A percentile compares a stretch with the other conserved stretches of the same genome.
These are phyloP conservation scores for Neopestalotiopsis clavispora DNA, from an alignment of 2,329 filamentous ascomycete genomes.

Conservation along the genomic window DNA sequence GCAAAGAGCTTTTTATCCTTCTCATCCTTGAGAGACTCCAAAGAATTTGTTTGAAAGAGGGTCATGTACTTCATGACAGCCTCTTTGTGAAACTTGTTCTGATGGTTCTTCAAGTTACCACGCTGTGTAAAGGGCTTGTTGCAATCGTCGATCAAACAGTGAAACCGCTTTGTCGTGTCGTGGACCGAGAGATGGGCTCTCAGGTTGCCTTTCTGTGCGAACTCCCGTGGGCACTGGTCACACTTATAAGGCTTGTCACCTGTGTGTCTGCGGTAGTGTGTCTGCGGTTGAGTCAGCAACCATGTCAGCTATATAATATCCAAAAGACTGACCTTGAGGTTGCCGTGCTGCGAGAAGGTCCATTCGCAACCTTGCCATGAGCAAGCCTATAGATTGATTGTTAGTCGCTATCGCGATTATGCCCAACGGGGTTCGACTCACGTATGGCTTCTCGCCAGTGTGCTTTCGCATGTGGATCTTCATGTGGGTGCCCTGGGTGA, in stretches of 20 bases:
- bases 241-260: constrained; percentile 86
- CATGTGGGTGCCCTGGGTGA: constrained; percentile 90
- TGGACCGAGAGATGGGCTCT: constrained; percentile 85
- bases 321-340: constrained; percentile 71
- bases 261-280: constrained; percentile 85
- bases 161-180: constrained; percentile 76
- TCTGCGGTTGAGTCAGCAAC: constrained; percentile 50
- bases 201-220: constrained; percentile 86
- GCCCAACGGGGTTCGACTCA: constrained; percentile 54
- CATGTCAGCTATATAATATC: constrained; percentile 18
- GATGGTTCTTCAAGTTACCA: constrained; percentile 86
- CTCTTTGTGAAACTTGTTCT: constrained; percentile 90
- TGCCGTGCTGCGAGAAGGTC: constrained; percentile 87
- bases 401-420: constrained; percentile 29
- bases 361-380: constrained; percentile 75
- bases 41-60: constrained; percentile 66
- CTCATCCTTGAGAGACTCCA: constrained; percentile 73
- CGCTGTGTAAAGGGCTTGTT: constrained; percentile 88
- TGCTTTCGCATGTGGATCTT: constrained; percentile 89
- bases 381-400: constrained; percentile 53
- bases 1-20: constrained; percentile 74
- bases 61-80: constrained; percentile 72
- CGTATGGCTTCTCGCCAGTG: constrained; percentile 88
- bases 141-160: constrained; percentile 82
- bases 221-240: constrained; percentile 78